phyloP scores from a whole-genome alignment of 2,329 filamentous ascomycete genomes.

The Fusarium redolens region DNA sequence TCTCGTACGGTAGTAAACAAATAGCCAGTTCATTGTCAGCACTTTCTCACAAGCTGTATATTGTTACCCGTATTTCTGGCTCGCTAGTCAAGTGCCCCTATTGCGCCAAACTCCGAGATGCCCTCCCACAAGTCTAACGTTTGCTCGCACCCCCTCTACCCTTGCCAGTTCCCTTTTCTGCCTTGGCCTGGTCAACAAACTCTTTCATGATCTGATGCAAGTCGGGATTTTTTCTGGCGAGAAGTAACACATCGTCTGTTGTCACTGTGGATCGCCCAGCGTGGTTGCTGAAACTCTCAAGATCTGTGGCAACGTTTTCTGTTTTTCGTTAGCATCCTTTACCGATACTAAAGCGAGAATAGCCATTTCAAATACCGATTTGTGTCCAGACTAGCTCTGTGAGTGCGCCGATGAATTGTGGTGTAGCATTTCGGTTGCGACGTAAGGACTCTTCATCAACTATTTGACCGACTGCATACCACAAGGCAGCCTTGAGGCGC shows the following conservation, averaged over 20 bases:
- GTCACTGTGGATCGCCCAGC: conserved; percentile 84
- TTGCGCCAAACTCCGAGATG: conserved; percentile 29
- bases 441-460: conserved; percentile 81
- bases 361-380: conserved; percentile 67
- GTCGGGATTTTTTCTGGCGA: conserved; percentile 88
- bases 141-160: conserved; percentile 49
- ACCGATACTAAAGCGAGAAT: background rate
- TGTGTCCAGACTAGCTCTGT: conserved; percentile 91
- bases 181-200: conserved; percentile 71
- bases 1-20: background rate
- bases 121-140: conserved; percentile 39
- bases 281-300: conserved; percentile 74
- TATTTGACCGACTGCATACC: conserved; percentile 86
- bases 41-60: background rate
- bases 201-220: conserved; percentile 79
- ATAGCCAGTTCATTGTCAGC: background rate
- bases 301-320: conserved; percentile 68
- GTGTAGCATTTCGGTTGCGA: conserved; percentile 82
- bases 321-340: background rate
- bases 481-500: conserved; percentile 86
- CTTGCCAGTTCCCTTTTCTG: conserved; percentile 48
- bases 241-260: conserved; percentile 86
- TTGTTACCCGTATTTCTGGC: background rate
- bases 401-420: conserved; percentile 87
- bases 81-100: background rate